Conservation (phyloP, 306 rosid species). For the Castanopsis chinensis region DNA sequence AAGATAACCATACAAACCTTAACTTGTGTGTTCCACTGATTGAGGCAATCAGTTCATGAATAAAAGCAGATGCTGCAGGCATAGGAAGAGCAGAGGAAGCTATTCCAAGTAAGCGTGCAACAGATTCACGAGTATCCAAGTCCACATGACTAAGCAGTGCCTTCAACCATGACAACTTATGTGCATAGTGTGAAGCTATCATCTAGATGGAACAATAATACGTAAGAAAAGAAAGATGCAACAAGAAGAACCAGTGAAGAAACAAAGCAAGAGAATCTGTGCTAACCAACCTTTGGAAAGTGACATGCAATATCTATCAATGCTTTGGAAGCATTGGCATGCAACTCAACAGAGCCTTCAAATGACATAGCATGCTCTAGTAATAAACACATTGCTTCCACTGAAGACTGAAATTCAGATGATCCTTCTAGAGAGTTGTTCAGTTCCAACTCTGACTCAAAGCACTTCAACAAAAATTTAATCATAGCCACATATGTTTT, state of each 20-base stretch:
- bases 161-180: conserved; percentile 76
- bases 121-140: conserved; percentile 86
- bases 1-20: conserved; percentile 49
- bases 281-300: conserved; percentile 69
- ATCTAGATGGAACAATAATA: conserved; percentile 48
- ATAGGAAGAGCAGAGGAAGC: conserved; percentile 74
- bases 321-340: conserved; percentile 78
- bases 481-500: conserved; percentile 71
- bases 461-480: conserved; percentile 76
- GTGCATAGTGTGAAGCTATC: conserved; percentile 64
- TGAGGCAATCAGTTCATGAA: conserved; percentile 60
- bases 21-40: conserved; percentile 51
- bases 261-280: conserved; percentile 22
- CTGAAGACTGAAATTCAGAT: conserved; percentile 51
- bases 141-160: conserved; percentile 78
- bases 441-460: conserved; percentile 63
- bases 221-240: conserved; percentile 15
- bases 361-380: conserved; percentile 86
- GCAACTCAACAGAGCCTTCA: conserved; percentile 91
- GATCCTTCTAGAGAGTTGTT: conserved; percentile 41
- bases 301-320: conserved; percentile 71
- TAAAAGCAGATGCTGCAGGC: conserved; percentile 46
- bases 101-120: conserved; percentile 89
- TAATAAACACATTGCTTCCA: conserved; percentile 62
- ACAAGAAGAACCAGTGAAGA: background rate